These are phyloP conservation scores for Suillus brevipes DNA, from an alignment of 768 basidiomycete genomes.

Conservation along the genomic window DNA sequence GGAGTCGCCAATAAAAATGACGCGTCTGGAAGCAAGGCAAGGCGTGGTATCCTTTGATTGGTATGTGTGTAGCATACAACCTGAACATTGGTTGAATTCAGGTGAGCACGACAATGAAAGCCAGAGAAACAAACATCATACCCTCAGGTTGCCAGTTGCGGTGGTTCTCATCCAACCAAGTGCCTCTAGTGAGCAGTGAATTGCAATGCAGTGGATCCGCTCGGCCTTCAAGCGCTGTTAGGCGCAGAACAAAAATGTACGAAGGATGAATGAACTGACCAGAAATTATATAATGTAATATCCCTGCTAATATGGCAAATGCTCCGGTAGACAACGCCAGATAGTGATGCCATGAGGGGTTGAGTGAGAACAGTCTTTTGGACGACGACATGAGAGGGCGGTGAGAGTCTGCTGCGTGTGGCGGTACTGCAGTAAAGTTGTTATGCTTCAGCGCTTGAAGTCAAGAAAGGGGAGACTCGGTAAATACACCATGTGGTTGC, in stretches of 20 bases:
- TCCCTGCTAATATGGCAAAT: conserved; percentile 44
- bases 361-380: conserved; percentile 35
- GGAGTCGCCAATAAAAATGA: conserved; percentile 86
- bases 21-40: conserved; percentile 58
- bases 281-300: conserved; percentile 42
- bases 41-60: conserved; percentile 48
- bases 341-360: conserved; percentile 54
- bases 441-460: background rate
- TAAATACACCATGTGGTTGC: conserved; percentile 57
- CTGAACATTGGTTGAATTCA: conserved; percentile 38
- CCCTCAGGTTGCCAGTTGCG: conserved; percentile 90
- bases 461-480: conserved; percentile 32
- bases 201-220: conserved; percentile 73
- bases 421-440: background rate
- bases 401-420: conserved; percentile 7
- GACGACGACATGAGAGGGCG: conserved; percentile 22
- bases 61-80: conserved; percentile 79
- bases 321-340: conserved; percentile 39
- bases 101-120: conserved; percentile 11
- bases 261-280: conserved; percentile 37
- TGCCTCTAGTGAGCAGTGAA: conserved; percentile 67
- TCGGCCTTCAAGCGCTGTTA: conserved; percentile 50
- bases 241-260: background rate
- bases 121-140: conserved; percentile 23
- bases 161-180: conserved; percentile 70